Base-by-base conservation (phyloP, 805 yeast genomes). In the Candida coquimbonensis region DNA sequence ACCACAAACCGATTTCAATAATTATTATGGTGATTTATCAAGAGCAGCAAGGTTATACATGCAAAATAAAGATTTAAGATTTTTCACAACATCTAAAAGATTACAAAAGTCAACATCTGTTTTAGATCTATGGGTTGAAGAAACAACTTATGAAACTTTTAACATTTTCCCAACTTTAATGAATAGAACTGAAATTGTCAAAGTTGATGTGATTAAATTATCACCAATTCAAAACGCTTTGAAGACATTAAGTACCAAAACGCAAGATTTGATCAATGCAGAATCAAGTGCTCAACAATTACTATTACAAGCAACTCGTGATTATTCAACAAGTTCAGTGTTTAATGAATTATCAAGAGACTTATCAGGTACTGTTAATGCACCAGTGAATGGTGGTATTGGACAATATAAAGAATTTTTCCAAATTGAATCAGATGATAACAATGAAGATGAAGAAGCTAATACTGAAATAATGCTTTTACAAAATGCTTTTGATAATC, bases 361-460 rank as follows among this genome's bases (percentile, higher is more conserved):
- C 56, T 67, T 83, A 45, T 76, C 87, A 3, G 96, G 96, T 38
- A 86, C 96, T 0, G 90, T 89, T 45, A 95, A 87, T 60, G 80
- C 96, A 0, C 96, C 96, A 4, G 91, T 88, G 7, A 88, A 88
- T 60, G 96, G 96, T 33, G 96, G 96, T 47, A 86, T 88, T 51
- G 86, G 87, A 3, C 88, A 84, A 59, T 88, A 85, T 64, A 73
- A 90, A 45, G 75, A 75, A 2, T 87, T 88, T 60, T 77, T 85
- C 59, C 63, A 62, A 34, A 73, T 71, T 41, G 64, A 62, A 8
- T 55, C 59, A 25, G 55, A 55, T 26, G 54, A 58, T 11, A 54
- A 56, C 4, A 51, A 54, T 14, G 61, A 56, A 33, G 58, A 63
- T 31, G 52, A 53, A 11, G 44, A 46, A 1, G 14, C 6, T 5